Conservation (phyloP, 345 rosid genomes). For the Citrus mangshanensis region DNA sequence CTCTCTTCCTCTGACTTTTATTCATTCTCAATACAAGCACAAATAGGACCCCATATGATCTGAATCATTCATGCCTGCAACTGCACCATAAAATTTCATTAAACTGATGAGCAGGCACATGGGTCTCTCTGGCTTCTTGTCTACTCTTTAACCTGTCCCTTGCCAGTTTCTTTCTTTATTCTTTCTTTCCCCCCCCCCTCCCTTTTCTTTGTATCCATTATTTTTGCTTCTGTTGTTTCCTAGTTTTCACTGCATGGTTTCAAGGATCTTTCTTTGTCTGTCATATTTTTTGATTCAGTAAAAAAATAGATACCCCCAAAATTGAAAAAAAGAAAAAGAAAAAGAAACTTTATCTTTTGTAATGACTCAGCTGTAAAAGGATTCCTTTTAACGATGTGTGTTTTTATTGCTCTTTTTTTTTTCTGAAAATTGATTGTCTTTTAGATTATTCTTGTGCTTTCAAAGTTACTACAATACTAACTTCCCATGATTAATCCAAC, state of each 20-base stretch:
- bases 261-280: neutral
- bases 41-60: slow-evolving; percentile 3
- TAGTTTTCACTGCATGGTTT: neutral
- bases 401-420: neutral
- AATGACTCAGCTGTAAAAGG: neutral
- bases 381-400: slow-evolving; percentile 1
- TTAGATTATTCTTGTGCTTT: neutral
- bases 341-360: neutral
- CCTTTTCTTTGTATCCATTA: neutral
- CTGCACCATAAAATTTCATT: slow-evolving; percentile 3
- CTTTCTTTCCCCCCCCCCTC: too few relatives aligned
- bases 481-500: neutral
- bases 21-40: neutral
- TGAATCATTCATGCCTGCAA: neutral
- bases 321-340: neutral
- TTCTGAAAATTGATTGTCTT: neutral
- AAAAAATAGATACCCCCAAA: too few relatives aligned
- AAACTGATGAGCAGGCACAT: slow-evolving; percentile 22
- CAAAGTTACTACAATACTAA: too few relatives aligned
- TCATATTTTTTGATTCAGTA: neutral
- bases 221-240: neutral
- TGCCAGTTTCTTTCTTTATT: neutral
- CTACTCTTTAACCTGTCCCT: slow-evolving; percentile 5
- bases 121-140: slow-evolving; percentile 16
- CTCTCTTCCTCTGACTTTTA: slow-evolving; percentile 9